Evolutionary conservation across 371 early-diverging fungal species (phyloP), one percentile per base, ranked within the genome.

Genomic region (Mucor mucedo): DNA sequence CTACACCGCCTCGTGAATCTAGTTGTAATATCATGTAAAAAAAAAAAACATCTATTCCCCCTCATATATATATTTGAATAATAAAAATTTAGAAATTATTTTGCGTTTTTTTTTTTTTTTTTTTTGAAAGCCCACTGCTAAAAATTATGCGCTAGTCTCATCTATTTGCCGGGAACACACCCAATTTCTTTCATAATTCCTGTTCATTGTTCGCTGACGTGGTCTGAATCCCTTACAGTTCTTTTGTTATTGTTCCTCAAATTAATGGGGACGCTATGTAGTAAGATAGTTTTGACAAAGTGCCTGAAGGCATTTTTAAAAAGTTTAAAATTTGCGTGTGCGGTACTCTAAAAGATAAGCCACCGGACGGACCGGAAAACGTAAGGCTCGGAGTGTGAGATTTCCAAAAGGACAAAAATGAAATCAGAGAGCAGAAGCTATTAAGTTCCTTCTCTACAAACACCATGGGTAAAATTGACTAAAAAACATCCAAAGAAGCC

Each of bases 331-430:
- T 35, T 35, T 9, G 2, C 14, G 44, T 0, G n/a, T 10, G 13
- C 47, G 47, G n/a, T 21, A 21, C 21, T 21, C 21, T 1, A 47
- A 44, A 44, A 6, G 14, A 52, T 52, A 65, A 65, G 65, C 60
- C 65, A 65, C 65, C 32, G 14, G 47, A 53, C 45, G 60, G 65
- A 42, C 54, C 65, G 65, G 55, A 65, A 30, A 39, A 40, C 38
- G 6, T 44, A 40, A 21, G 11, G 55, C 65, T 65, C 65, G 65
- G 65, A 65, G 65, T 65, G 44, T 58, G 53, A 58, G 58, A 44
- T 64, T 53, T 50, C 29, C 84, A 56, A 82, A 83, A 60, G 89
- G 85, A 65, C 79, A 84, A 65, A 79, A 78, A 63, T 88, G 89
- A 4, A 82, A 83, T 16, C 83, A 81, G 60, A 76, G 69, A 28